These are phyloP conservation scores for Scedosporium dehoogii DNA, from an alignment of 2,329 filamentous ascomycete genomes.

Conservation along the genomic window DNA sequence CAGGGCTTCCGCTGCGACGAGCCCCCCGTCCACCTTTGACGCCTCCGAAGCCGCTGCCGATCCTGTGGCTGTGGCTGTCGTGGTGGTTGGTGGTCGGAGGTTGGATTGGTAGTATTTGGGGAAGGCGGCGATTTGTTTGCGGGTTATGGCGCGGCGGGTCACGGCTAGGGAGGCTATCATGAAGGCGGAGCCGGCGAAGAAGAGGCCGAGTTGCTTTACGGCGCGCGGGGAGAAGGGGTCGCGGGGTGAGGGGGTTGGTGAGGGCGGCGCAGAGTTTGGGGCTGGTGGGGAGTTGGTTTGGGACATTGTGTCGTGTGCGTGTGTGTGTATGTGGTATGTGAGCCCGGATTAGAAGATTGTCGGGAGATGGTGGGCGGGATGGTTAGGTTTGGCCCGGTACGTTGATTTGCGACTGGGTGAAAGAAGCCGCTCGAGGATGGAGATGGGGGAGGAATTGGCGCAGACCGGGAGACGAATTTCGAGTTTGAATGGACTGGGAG, in stretches of 20 bases:
- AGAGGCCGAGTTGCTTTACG: constrained; percentile 55
- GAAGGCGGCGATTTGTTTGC: constrained; percentile 48
- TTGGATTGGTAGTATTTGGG: constrained; percentile 66
- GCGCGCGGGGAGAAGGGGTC: constrained; percentile 34
- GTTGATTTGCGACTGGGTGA: not conserved
- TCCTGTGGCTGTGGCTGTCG: constrained; percentile 15
- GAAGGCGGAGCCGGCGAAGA: constrained; percentile 67
- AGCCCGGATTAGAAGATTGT: no score
- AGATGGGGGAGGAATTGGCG: not conserved
- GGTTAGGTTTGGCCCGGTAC: no score
- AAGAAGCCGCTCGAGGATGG: not conserved
- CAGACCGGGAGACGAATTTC: not conserved
- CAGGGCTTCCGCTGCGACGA: constrained; percentile 75
- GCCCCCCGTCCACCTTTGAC: constrained; percentile 44
- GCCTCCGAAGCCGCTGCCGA: constrained; percentile 22
- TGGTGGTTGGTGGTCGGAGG: constrained; percentile 18
- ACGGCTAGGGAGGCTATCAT: constrained; percentile 61
- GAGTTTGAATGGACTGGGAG: not conserved
- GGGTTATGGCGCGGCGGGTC: constrained; percentile 58
- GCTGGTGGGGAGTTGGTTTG: no score
- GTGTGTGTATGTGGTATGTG: no score
- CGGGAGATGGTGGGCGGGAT: no score
- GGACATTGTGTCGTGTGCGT: constrained; percentile 2
- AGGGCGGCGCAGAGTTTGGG: no score
- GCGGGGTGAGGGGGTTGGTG: constrained; percentile 2